Base-by-base conservation (phyloP, 106 monocot species). In the Phalaenopsis equestris region DNA sequence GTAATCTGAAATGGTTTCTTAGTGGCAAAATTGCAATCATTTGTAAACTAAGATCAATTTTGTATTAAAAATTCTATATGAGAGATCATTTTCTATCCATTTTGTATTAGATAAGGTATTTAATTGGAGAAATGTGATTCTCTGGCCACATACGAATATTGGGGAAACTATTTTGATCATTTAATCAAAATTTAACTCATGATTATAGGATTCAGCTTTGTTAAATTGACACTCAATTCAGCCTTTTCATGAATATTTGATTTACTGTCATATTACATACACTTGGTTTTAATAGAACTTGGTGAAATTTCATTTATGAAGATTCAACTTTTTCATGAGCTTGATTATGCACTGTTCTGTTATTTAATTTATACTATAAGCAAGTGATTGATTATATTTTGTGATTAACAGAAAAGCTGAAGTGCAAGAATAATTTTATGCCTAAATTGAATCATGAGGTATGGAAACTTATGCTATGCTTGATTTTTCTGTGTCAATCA, bases 371-470 rank as follows among this genome's bases (percentile, higher is more conserved):
- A 30, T 45, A 5, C 52, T 24, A 12, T 48, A 49, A 36, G 1
- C 41, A 36, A 83, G 23, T 42, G 30, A 38, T n/a, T 56, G 4
- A 6, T 79, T 84, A 15, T 15, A 73, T 49, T 46, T 39, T 79
- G 73, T 80, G n/a, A 76, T 82, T 73, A 10, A 65, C 91, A 90
- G 94, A 88, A 36, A 94, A 84, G 42, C 83, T 84, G 83, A 87
- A 45, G 85, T 49, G 47, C 42, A 90, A 75, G 76, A 79, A 75
- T 56, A 85, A 88, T 55, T 8, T 64, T 8, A 45, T 78, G 46
- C n/a, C 73, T 55, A 89, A 92, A 82, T 61, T 83, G 49, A 70
- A 43, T 52, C 75, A 85, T 52, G 90, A 90, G 92, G 95, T 90
- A 81, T n/a, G 38, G 3, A 37, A 52, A 18, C 37, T 70, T 8